These are phyloP conservation scores for Eucalyptus curtisii DNA, from an alignment of 345 rosid genomes.

Conservation along the genomic window DNA sequence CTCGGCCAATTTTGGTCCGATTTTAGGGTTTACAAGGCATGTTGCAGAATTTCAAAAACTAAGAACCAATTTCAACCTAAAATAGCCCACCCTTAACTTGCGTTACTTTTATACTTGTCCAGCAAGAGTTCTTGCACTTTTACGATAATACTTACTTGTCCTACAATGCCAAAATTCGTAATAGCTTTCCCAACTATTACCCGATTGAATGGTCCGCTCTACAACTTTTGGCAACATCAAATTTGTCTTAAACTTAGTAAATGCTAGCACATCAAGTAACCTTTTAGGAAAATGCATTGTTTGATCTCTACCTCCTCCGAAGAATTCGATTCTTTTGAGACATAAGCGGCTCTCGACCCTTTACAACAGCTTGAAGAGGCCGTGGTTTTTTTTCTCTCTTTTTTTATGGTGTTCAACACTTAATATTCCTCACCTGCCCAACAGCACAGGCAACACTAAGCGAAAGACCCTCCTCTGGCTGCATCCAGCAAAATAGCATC, in stretches of 20 bases:
- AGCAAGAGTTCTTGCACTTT: background rate
- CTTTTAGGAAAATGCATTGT: background rate
- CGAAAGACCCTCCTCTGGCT: conserved; percentile 32
- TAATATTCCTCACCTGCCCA: conserved; percentile 23
- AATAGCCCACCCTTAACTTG: background rate
- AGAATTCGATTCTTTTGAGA: background rate
- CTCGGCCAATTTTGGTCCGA: no score
- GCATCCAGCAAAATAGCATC: conserved; percentile 24
- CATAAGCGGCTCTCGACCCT: background rate
- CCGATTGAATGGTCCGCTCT: background rate
- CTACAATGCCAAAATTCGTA: background rate
- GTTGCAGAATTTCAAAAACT: background rate
- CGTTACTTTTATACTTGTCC: background rate
- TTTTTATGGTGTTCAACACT: background rate
- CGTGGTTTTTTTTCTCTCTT: background rate
- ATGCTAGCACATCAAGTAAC: background rate
- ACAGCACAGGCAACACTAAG: conserved; percentile 33
- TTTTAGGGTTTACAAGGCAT: background rate
- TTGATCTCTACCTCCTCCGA: background rate
- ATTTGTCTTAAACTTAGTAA: background rate
- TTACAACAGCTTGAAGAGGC: background rate
- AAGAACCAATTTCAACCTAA: background rate
- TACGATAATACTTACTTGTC: background rate
- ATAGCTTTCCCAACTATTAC: background rate
- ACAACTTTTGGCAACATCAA: background rate